Percentiles rank a stretch among this genome's conserved stretches.
These are phyloP conservation scores for Priceomyces melissophilus DNA, from an alignment of 805 yeast species.

Conservation along the genomic window DNA sequence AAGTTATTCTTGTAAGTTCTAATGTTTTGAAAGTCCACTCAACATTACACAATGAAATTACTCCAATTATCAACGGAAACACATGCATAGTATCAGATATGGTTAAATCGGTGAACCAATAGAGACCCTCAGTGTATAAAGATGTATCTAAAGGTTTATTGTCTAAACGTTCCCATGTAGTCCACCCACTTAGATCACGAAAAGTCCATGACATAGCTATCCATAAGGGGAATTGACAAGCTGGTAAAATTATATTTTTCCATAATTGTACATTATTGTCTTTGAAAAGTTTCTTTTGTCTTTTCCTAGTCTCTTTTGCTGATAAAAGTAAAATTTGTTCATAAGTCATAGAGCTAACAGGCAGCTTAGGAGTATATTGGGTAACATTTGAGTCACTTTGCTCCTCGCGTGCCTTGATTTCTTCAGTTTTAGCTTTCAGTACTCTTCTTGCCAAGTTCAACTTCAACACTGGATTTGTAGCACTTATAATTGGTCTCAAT, in stretches of 20 bases:
- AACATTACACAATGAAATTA: slow-evolving; percentile 67
- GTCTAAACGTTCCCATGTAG: slow-evolving; percentile 38
- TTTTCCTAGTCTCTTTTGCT: slow-evolving; percentile 70
- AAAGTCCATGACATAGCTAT: slow-evolving; percentile 71
- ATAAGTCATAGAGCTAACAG: slow-evolving; percentile 50
- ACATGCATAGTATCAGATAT: slow-evolving; percentile 57
- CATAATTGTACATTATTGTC: slow-evolving; percentile 69
- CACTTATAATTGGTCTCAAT: slow-evolving; percentile 65
- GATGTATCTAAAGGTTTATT: slow-evolving; percentile 49
- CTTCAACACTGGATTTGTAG: slow-evolving; percentile 72
- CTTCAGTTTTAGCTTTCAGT: slow-evolving; percentile 28
- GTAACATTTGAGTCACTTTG: not conserved
- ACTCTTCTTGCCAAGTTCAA: slow-evolving; percentile 50
- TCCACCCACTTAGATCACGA: slow-evolving; percentile 73
- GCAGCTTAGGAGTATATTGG: slow-evolving; percentile 16
- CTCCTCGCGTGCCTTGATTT: not conserved
- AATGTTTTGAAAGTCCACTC: slow-evolving; percentile 79
- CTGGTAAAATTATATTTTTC: slow-evolving; percentile 74
- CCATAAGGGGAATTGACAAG: slow-evolving; percentile 87
- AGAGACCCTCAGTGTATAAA: slow-evolving; percentile 51
- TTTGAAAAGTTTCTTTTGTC: slow-evolving; percentile 70
- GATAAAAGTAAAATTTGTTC: slow-evolving; percentile 77
- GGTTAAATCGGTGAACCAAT: slow-evolving; percentile 62
- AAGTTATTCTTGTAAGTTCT: slow-evolving; percentile 42
- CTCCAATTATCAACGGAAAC: slow-evolving; percentile 71